Evolutionary conservation across 148 eudicot species (phyloP), one percentile per base, ranked within the genome.

Genomic region (Diospyros kaki): DNA sequence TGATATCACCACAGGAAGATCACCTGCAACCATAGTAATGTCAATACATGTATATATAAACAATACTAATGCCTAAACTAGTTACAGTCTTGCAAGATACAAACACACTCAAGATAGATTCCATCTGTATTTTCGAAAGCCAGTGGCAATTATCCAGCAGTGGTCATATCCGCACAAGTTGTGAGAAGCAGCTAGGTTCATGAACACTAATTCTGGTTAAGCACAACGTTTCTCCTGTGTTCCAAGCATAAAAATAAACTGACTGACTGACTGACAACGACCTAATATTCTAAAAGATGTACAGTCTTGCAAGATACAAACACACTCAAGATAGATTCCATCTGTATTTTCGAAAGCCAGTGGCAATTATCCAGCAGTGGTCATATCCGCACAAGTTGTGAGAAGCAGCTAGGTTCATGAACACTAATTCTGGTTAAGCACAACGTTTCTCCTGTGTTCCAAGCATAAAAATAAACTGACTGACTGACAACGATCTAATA

Each of bases 1-100:
- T 58, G 98, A 89, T 83, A 91, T 89, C 77, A 95, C 87, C 72
- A 95, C 94, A 44, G 98, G 96, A 68, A 95, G 97, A 86, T 92
- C 98, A 76, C 98, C 98, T 94, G 84, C 75, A 76, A 72, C 64
- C 69, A 78, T 43, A 59, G 8, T 58, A 51, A 63, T 9, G 45
- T 78, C 52, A 66, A 67, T 11, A 67, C 50, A 71, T 44, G 38
- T 66, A 48, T 5, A 68, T 6, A 76, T 48, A 48, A 61, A 18
- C 1, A 12, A 44, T 8, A 50, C 17, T 41, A 44, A 18, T 44
- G 17, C 53, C 75, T 11, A 15, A 6, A 28, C 41, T 39, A 11
- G 42, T 69, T 41, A 68, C 6, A 10, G 3, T 69, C 9, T 64
- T 17, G 64, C 41, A 61, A 46, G 60, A 73, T 45, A 58, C 13